phyloP scores from a whole-genome alignment of 2,329 filamentous ascomycete genomes.

The Diaporthe sp. region DNA sequence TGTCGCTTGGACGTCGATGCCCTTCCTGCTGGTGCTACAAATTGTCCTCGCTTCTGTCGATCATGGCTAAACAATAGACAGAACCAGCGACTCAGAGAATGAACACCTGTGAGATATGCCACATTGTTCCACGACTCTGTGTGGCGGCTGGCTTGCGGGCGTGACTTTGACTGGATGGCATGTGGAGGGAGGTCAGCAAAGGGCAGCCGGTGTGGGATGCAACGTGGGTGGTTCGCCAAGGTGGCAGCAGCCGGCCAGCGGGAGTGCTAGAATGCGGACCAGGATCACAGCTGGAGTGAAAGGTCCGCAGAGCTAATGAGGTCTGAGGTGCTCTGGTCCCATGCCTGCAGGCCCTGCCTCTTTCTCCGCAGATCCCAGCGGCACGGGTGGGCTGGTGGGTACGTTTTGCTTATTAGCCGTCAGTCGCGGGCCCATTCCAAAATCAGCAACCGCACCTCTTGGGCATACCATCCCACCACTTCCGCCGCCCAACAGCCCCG shows the following conservation, averaged over 20 bases:
- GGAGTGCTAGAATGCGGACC: neutral
- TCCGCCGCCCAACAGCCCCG: constrained; percentile 10
- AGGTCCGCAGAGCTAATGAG: neutral
- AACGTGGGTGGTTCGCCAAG: constrained; percentile 22
- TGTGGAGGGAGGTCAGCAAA: constrained; percentile 13
- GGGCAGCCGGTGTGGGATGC: neutral
- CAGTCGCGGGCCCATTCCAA: constrained; percentile 26
- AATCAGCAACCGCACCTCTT: neutral
- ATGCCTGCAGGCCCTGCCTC: neutral
- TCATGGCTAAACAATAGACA: neutral
- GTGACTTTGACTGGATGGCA: neutral
- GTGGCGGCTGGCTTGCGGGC: neutral
- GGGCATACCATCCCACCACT: constrained; percentile 11
- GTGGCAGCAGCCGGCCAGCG: constrained; percentile 13
- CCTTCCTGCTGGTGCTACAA: neutral
- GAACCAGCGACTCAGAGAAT: neutral
- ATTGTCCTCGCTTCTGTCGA: neutral
- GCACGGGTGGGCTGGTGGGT: constrained; percentile 9
- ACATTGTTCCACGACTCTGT: neutral
- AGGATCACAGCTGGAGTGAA: constrained; percentile 22
- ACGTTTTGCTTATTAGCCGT: constrained; percentile 3
- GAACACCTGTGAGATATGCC: neutral
- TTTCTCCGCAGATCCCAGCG: constrained; percentile 20
- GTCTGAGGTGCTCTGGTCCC: neutral
- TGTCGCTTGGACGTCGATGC: neutral